Conservation (phyloP, 2,329 filamentous ascomycete genomes). For the Rutstroemia sp. region DNA sequence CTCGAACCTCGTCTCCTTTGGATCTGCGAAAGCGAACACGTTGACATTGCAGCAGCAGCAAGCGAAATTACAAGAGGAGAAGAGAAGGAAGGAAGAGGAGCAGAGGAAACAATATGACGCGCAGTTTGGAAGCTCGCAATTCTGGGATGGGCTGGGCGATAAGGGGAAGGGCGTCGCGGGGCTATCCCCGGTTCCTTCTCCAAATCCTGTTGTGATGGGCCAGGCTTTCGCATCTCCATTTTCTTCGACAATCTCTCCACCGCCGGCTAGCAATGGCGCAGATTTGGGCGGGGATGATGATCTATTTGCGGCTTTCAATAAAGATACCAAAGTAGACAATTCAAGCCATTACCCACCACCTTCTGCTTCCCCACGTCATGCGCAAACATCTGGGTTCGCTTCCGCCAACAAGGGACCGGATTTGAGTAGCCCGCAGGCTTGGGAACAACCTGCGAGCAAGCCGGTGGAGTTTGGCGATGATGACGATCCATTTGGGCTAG, state of each 20-base stretch:
- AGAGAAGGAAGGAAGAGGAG: conserved; percentile 66
- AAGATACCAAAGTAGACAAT: conserved; percentile 59
- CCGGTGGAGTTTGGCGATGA: conserved; percentile 44
- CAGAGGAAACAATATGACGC: conserved; percentile 63
- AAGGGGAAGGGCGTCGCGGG: conserved; percentile 36
- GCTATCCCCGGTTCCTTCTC: conserved; percentile 40
- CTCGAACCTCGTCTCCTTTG: conserved; percentile 64
- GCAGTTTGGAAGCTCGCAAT: conserved; percentile 69
- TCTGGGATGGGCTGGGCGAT: conserved; percentile 66
- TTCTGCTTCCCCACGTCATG: conserved; percentile 29
- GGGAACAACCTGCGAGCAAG: conserved; percentile 31
- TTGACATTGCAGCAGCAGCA: conserved; percentile 74
- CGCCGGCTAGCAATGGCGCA: conserved; percentile 19
- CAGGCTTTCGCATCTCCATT: conserved; percentile 26
- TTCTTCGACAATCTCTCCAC: conserved; percentile 35
- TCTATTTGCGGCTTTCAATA: conserved; percentile 60
- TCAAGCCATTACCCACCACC: conserved; percentile 57
- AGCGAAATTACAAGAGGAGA: conserved; percentile 57
- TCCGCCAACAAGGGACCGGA: conserved; percentile 35
- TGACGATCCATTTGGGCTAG: conserved; percentile 83
- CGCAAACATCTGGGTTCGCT: conserved; percentile 37
- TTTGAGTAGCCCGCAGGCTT: conserved; percentile 46
- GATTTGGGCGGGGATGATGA: conserved; percentile 46
- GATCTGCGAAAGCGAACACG: conserved; percentile 52
- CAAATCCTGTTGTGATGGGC: conserved; percentile 38